Percentiles rank a stretch among this genome's conserved stretches.
phyloP scores from a whole-genome alignment of 2,329 filamentous ascomycete species.

The Cyanodermella asteris region DNA sequence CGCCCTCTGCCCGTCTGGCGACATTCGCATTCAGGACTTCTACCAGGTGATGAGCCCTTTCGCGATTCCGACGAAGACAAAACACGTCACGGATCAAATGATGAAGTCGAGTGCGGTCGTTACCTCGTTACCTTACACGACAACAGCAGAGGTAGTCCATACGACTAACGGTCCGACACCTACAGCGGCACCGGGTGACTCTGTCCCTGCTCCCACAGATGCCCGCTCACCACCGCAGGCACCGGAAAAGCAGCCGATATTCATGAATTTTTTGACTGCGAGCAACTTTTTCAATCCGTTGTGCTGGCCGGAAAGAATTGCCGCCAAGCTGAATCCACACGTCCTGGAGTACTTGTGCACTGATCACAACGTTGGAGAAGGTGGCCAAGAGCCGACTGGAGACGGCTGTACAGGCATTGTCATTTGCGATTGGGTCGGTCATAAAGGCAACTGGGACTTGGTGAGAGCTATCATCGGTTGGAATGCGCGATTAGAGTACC shows the following conservation, averaged over 20 bases:
- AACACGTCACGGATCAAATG: slow-evolving; percentile 51
- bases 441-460: slow-evolving; percentile 74
- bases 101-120: slow-evolving; percentile 36
- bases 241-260: slow-evolving; percentile 38
- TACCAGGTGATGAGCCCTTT: slow-evolving; percentile 62
- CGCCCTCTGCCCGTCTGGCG: slow-evolving; percentile 44
- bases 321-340: slow-evolving; percentile 65
- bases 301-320: slow-evolving; percentile 88
- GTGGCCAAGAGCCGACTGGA: slow-evolving; percentile 10
- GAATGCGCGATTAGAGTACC: slow-evolving; percentile 43
- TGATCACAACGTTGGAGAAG: slow-evolving; percentile 22
- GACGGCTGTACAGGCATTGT: slow-evolving; percentile 70
- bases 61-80: slow-evolving; percentile 63
- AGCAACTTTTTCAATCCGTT: slow-evolving; percentile 85
- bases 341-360: slow-evolving; percentile 36
- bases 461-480: slow-evolving; percentile 72
- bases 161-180: slow-evolving; percentile 21
- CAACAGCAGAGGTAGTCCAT: no score
- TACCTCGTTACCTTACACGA: slow-evolving; percentile 1
- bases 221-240: slow-evolving; percentile 18
- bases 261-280: slow-evolving; percentile 74
- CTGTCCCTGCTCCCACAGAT: slow-evolving; percentile 2
- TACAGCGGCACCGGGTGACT: no score
- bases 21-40: slow-evolving; percentile 79
- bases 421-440: slow-evolving; percentile 83